Evolutionary conservation across 1,139 yeast species (phyloP).

Genomic region (Geotrichum siamense): DNA sequence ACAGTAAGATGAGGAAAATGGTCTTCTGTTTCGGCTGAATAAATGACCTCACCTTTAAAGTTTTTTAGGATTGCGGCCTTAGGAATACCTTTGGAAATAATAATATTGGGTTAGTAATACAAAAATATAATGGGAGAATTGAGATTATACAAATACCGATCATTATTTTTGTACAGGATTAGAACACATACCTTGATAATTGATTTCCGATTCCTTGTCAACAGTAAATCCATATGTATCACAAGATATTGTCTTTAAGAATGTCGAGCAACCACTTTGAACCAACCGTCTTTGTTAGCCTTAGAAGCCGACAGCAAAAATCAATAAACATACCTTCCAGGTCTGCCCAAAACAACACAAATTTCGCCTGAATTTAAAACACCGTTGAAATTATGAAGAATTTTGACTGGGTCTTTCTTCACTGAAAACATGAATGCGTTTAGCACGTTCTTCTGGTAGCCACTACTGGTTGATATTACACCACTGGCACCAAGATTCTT

Average conservation of each 20-base stretch:
- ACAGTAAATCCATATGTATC: slow-evolving; percentile 66
- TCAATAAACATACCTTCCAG: slow-evolving; percentile 39
- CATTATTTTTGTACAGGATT: too few species aligned
- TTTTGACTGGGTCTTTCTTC: slow-evolving; percentile 39
- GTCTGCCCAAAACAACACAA: slow-evolving; percentile 71
- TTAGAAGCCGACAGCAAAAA: too few species aligned
- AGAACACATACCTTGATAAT: slow-evolving; percentile 26
- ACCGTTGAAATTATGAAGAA: slow-evolving; percentile 62
- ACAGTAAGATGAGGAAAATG: slow-evolving; percentile 71
- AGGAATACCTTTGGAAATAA: slow-evolving; percentile 19
- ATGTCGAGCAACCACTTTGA: slow-evolving; percentile 54
- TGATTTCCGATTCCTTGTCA: slow-evolving; percentile 42
- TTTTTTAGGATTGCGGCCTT: slow-evolving; percentile 43
- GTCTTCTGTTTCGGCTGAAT: slow-evolving; percentile 62
- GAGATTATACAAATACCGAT: too few species aligned
- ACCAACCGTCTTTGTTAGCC: slow-evolving; percentile 37
- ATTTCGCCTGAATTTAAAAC: slow-evolving; percentile 62
- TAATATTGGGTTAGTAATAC: too few species aligned
- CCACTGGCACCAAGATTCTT: slow-evolving; percentile 61
- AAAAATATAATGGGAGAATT: too few species aligned
- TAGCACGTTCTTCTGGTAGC: slow-evolving; percentile 53
- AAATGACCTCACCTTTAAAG: slow-evolving; percentile 63
- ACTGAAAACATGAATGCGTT: slow-evolving; percentile 34
- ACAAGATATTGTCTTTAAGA: slow-evolving; percentile 50
- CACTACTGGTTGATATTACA: slow-evolving; percentile 63